Base-by-base conservation (phyloP, 257 asterid genomes). In the Solanum ossicruentum region DNA sequence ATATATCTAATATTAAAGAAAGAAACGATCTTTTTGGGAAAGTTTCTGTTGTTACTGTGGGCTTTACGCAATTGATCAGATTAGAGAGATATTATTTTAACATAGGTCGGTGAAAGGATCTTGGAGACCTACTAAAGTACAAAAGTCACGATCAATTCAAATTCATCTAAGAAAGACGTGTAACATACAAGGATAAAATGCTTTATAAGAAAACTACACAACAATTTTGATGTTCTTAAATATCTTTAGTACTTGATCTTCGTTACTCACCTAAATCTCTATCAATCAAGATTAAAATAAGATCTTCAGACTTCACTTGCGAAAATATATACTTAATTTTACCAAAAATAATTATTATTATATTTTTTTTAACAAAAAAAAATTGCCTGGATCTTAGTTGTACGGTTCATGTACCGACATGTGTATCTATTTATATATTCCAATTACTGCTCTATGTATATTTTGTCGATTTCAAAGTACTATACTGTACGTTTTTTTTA, bases 361-460 rank as follows among this genome's bases (percentile, higher is more conserved):
- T 1, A 0, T 58, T 10, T 8, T 10, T 8, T 57, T 3, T 58
- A 20, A 0, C 7, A 1, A 0, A 45, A 77, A 26, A 49, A 26
- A 51, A 5, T 26, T 5, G 23, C 17, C 47, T 16, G 63, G 49
- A 49, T 77, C 47, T 52, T 77, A 26, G 28, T 77, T 77, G 82
- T 77, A 52, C 82, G 82, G 65, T 77, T 77, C 65, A 52, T 77
- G 82, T 77, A 77, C 82, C 82, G 82, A 77, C 82, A 77, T 15
- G 39, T 51, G 23, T 8, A 77, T 77, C 82, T 77, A 51, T 47
- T 36, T 23, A 51, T 26, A 77, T 47, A 8, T 51, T 54, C 20
- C 52, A 39, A 49, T 49, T 49, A 75, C 81, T 75, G 81, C 61
- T 75, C 43, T 75, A 70, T 28, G 4, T 45, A 47, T 73, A 73